Percentiles rank a stretch among this genome's conserved stretches.
phyloP scores from a whole-genome alignment of 192 early-diverging fungal species.

The Mortierella antarctica region DNA sequence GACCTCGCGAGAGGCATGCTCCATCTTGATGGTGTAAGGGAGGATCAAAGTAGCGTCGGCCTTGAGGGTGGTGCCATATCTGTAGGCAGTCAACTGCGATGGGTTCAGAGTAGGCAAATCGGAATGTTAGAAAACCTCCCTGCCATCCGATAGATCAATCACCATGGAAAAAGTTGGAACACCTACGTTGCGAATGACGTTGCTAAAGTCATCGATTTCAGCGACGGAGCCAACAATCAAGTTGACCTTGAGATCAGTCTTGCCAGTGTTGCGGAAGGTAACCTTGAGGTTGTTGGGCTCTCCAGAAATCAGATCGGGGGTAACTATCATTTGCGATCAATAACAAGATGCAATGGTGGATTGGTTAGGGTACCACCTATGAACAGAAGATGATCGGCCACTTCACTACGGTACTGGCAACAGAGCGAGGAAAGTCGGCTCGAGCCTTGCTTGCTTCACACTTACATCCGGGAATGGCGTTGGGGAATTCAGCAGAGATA shows the following conservation, averaged over 20 bases:
- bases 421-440: too few relatives aligned
- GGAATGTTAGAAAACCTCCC: neutral
- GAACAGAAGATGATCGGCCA: too few relatives aligned
- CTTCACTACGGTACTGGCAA: too few relatives aligned
- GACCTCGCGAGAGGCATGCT: slow-evolving; percentile 43
- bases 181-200: slow-evolving; percentile 53
- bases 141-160: neutral
- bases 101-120: neutral
- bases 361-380: too few relatives aligned
- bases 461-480: slow-evolving; percentile 52
- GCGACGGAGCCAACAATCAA: slow-evolving; percentile 40
- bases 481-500: slow-evolving; percentile 45
- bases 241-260: slow-evolving; percentile 51
- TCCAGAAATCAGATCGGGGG: slow-evolving; percentile 39
- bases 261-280: slow-evolving; percentile 50
- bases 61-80: slow-evolving; percentile 48
- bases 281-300: slow-evolving; percentile 51
- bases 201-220: slow-evolving; percentile 37
- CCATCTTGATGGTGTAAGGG: slow-evolving; percentile 49
- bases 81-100: slow-evolving; percentile 44
- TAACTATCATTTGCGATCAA: slow-evolving; percentile 19
- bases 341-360: neutral
- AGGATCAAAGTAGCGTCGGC: slow-evolving; percentile 42
- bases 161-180: neutral
- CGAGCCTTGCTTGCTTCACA: neutral